Conservation (phyloP, 1,139 yeast species). For the Zygosaccharomyces pseudobailii region DNA sequence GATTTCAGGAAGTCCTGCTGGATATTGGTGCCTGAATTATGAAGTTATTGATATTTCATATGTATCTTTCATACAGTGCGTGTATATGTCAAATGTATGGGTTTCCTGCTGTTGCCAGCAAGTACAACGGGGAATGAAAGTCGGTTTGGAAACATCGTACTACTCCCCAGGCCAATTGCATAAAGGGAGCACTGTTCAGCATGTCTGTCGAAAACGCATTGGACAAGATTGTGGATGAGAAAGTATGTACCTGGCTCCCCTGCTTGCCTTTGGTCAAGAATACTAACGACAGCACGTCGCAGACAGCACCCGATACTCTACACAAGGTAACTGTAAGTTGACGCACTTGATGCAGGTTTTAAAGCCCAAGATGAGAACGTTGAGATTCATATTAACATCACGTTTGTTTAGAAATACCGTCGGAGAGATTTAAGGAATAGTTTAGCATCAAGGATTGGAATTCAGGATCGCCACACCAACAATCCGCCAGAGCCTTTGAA, state of each 20-base stretch:
- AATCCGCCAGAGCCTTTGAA: conserved; percentile 15
- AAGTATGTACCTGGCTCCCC: conserved; percentile 13
- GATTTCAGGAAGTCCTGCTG: conserved; percentile 24
- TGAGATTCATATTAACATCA: conserved; percentile 1
- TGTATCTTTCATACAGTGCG: background rate
- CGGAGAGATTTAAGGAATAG: conserved; percentile 33
- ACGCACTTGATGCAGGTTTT: background rate
- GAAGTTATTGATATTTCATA: background rate
- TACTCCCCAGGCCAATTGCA: background rate
- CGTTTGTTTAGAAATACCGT: conserved; percentile 24
- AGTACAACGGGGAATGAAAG: background rate
- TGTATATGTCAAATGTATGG: background rate
- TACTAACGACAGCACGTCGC: background rate
- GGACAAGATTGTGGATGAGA: conserved; percentile 17
- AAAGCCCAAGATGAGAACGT: background rate
- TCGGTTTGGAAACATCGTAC: background rate
- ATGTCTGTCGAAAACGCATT: conserved; percentile 22
- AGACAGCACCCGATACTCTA: conserved; percentile 10
- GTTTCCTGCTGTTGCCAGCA: background rate
- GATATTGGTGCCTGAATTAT: background rate
- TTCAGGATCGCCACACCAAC: conserved; percentile 5
- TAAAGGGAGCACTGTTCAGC: background rate
- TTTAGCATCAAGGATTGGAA: conserved; percentile 26
- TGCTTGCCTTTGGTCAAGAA: background rate
- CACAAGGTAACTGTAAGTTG: conserved; percentile 16